Base-by-base conservation (phyloP, 2,329 filamentous ascomycete genomes). In the Penicillium sp. region DNA sequence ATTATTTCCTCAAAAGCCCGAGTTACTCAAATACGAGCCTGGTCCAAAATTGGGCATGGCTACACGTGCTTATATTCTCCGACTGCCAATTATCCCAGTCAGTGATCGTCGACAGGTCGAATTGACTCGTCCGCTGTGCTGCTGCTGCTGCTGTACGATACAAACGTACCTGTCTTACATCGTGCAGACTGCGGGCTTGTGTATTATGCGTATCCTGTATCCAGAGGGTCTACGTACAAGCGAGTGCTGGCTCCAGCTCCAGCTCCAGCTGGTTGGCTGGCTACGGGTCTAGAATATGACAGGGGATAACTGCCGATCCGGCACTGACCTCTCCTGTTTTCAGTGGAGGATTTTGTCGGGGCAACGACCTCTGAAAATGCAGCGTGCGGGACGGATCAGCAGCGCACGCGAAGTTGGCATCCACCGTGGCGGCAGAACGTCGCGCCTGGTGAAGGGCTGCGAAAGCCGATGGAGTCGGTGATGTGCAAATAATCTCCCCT, bases 401-500 rank as follows among this genome's bases (percentile, higher is more conserved):
- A 37, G 10, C 12, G 20, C 37, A 42, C 27, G 24, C 42, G 51
- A 54, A 44, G 43, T 46, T 50, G 9, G 13, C 36, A 23, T 37
- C 47, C 51, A 56, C 49, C 37, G 30, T 32, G 23, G 32, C 20
- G 46, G 43, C 20, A 32, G 29, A 37, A 23, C 34, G 32, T 29
- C 21, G 27, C 21, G 48, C 43, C 21, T 21, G 21, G 33, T 36
- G 44, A n/a, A 46, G 36, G 18, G 43, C 23, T 33, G 24, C 17
- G 33, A 20, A 7, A 6, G 8, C 12, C 8, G 17, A 39, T 53
- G 29, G 34, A 52, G 46, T 30, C 18, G 24, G 26, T 50, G 55
- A 52, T 59, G 53, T 55, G 55, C 54, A 48, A 43, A 37, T 37
- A 51, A 55, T 58, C 54, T 52, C 49, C 26, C 46, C 37, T 56